These are phyloP conservation scores for Talaromyces verruculosus DNA, from an alignment of 2,329 filamentous ascomycete genomes.

Conservation along the genomic window DNA sequence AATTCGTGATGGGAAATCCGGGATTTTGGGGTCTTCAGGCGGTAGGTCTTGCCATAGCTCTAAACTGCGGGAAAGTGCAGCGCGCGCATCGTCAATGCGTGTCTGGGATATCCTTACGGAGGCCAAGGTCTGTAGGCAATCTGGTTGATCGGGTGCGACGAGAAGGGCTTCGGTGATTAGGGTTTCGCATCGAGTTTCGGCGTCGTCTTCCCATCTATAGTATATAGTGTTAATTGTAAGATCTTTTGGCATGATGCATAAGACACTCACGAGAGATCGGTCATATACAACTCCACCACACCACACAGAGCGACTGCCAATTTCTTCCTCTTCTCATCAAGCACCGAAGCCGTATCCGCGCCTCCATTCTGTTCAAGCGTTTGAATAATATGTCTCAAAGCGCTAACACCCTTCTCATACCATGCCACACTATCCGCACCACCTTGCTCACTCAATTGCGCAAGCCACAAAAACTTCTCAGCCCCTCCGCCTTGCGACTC, in stretches of 20 bases:
- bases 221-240: not conserved
- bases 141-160: slow-evolving; percentile 75
- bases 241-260: not conserved
- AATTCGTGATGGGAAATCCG: slow-evolving; percentile 83
- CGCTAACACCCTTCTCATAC: slow-evolving; percentile 65
- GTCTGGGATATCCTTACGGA: slow-evolving; percentile 90
- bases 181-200: slow-evolving; percentile 81
- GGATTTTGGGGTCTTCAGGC: slow-evolving; percentile 68
- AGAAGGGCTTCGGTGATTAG: slow-evolving; percentile 88
- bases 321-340: slow-evolving; percentile 74
- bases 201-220: slow-evolving; percentile 73
- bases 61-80: slow-evolving; percentile 75
- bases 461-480: slow-evolving; percentile 93
- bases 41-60: slow-evolving; percentile 79
- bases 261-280: slow-evolving; percentile 74
- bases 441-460: slow-evolving; percentile 73
- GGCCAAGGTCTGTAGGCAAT: slow-evolving; percentile 93
- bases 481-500: slow-evolving; percentile 76
- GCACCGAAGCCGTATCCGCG: slow-evolving; percentile 38
- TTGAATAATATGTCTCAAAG: slow-evolving; percentile 71
- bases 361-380: slow-evolving; percentile 55
- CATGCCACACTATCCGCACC: slow-evolving; percentile 60
- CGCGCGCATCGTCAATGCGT: slow-evolving; percentile 73
- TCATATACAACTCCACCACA: slow-evolving; percentile 98
- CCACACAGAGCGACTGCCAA: slow-evolving; percentile 90